A percentile compares a stretch with the other conserved stretches of the same genome.
Conservation (phyloP, 352 stramenopile genomes). For the Globisporangium camurandrum region DNA sequence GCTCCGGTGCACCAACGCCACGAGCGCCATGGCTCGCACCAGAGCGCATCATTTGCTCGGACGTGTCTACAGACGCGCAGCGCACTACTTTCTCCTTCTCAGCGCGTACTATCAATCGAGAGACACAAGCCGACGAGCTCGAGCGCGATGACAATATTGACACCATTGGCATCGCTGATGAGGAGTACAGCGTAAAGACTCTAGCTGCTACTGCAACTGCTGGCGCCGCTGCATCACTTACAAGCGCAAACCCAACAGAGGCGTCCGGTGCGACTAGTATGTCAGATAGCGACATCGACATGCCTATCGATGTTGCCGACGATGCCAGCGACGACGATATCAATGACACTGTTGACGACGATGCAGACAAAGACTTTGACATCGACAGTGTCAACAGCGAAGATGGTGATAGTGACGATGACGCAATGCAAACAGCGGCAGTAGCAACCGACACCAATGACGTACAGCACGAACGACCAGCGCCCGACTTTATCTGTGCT, state of each 20-base stretch:
- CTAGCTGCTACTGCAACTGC: too few relatives aligned
- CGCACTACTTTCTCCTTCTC: too few relatives aligned
- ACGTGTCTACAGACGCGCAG: too few relatives aligned
- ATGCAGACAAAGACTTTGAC: too few relatives aligned
- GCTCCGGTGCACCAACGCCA: not conserved
- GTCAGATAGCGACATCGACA: too few relatives aligned
- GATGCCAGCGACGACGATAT: not conserved
- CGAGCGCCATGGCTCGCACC: not conserved
- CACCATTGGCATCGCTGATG: not conserved
- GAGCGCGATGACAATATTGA: not conserved
- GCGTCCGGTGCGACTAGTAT: too few relatives aligned
- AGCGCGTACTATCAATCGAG: too few relatives aligned
- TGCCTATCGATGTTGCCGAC: not conserved
- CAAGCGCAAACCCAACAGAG: too few relatives aligned
- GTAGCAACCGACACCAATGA: too few relatives aligned
- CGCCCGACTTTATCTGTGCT: slow-evolving; percentile 5
- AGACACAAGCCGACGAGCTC: not conserved
- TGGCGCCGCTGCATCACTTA: too few relatives aligned
- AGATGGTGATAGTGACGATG: not conserved
- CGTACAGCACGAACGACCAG: not conserved
- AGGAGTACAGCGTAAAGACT: too few relatives aligned
- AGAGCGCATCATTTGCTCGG: not conserved
- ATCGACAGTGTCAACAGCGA: too few relatives aligned
- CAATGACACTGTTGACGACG: not conserved
- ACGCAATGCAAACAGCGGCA: not conserved